Conservation (phyloP, 2,329 filamentous ascomycete species). For the Penicillium paneum region DNA sequence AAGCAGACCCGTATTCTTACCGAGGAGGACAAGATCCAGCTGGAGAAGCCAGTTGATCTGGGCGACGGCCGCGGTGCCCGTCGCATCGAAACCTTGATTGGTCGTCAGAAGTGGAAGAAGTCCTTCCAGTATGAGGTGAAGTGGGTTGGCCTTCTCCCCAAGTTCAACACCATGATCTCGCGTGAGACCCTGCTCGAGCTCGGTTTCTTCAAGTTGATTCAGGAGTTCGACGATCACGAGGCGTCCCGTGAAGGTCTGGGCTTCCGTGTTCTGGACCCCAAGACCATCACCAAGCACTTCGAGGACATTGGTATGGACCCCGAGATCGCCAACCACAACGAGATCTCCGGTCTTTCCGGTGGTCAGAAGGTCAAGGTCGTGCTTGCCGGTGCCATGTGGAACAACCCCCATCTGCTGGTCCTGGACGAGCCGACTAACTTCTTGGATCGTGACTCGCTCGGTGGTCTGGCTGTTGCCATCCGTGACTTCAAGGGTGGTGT, state of each 20-base stretch:
- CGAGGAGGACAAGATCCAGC: conserved; percentile 78
- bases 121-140: conserved; percentile 98
- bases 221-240: conserved; percentile 98
- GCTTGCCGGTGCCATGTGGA: conserved; percentile 94
- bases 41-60: conserved; percentile 85
- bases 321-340: conserved; percentile 98
- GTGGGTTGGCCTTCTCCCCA: conserved; percentile 84
- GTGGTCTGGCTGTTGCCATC: conserved; percentile 94
- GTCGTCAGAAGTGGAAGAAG: conserved; percentile 99
- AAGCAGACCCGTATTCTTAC: conserved; percentile 94
- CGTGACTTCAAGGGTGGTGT: conserved; percentile 98
- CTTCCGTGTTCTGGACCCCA: conserved; percentile 88
- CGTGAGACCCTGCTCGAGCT: conserved; percentile 83
- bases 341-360: conserved; percentile 92
- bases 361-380: conserved; percentile 99
- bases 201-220: conserved; percentile 88
- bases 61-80: conserved; percentile 74
- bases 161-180: conserved; percentile 88
- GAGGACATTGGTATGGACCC: conserved; percentile 94
- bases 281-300: conserved; percentile 96
- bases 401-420: conserved; percentile 95
- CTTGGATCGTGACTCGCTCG: conserved; percentile 95
- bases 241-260: conserved; percentile 97
- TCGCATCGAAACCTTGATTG: conserved; percentile 83
- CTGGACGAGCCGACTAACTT: conserved; percentile 99